Conservation (phyloP, 257 asterid species). For the Lithospermum erythrorhizon region DNA sequence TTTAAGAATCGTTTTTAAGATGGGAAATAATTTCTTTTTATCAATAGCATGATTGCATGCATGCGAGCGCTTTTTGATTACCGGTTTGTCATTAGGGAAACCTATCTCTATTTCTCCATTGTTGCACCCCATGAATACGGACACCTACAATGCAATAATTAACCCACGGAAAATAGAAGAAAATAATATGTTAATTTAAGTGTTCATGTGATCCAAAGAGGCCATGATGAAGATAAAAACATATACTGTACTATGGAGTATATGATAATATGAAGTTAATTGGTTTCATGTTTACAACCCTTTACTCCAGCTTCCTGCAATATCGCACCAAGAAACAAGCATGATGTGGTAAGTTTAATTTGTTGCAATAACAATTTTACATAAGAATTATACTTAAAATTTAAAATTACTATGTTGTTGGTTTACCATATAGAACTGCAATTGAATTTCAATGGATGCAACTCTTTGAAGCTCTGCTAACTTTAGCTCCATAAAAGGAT, state of each 20-base stretch:
- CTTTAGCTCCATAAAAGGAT: conserved; percentile 46
- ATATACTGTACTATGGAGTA: no score
- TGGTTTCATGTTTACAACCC: conserved; percentile 25
- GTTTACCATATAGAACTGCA: conserved; percentile 53
- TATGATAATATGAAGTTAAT: neutral
- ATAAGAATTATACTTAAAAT: no score
- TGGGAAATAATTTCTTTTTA: no score
- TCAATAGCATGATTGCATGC: no score
- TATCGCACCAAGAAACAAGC: neutral
- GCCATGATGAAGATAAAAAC: neutral
- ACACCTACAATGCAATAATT: conserved; percentile 37
- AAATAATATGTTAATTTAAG: neutral
- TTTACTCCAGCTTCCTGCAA: conserved; percentile 77
- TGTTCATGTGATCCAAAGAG: neutral
- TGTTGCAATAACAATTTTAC: neutral
- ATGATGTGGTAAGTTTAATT: no score
- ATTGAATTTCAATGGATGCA: conserved; percentile 36
- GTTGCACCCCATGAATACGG: conserved; percentile 60
- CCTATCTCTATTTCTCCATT: conserved; percentile 82
- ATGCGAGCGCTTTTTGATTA: no score
- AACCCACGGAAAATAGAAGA: neutral
- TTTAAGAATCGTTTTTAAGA: no score
- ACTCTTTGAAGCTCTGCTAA: conserved; percentile 29
- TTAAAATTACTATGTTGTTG: neutral
- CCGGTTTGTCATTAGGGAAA: conserved; percentile 32